Evolutionary conservation across 345 rosid genomes (phyloP), one percentile per base, ranked within the genome.

Genomic region (Eucalyptus caleyi): DNA sequence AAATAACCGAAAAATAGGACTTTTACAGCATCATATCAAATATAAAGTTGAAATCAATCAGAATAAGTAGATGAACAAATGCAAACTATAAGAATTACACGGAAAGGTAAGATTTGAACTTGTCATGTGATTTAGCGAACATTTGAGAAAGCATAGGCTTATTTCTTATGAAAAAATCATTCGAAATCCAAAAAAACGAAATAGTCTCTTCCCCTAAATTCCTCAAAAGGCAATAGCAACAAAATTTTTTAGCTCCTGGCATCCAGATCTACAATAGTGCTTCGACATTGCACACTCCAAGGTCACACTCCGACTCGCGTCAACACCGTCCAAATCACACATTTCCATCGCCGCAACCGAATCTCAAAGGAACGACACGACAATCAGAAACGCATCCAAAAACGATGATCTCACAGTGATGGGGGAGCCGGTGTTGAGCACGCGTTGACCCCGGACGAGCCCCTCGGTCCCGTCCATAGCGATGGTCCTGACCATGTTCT

Each of bases 401-500:
- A 77, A 77, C 27, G 49, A 42, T 92, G 30, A 77, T 77, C 85
- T 90, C 92, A 97, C 99, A 88, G 97, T 97, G 92, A 97, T 98
- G 42, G 99, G 99, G 88, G 98, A 96, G 2, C 99, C 99, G 4
- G 98, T 97, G 88, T 98, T 97, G 86, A 98, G 96, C 81, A 98
- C 98, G 40, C 91, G 94, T 89, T 95, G 94, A 19, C 99, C 99
- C 88, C 99, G 92, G 23, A 96, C 97, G 24, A 98, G 92, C 44
- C 99, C 99, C 77, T 97, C 98, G 30, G 99, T 96, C 49, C 96
- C 99, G 89, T 97, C 99, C 99, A 98, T 97, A 89, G 99, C 99
- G 89, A 98, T 97, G 60, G 99, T 97, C 93, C 99, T 92, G 9
- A 97, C 99, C 27, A 93, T 89, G 88, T 91, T 94, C 94, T 94